Conservation (phyloP, 352 stramenopile species). For the Phytophthora sojae region DNA sequence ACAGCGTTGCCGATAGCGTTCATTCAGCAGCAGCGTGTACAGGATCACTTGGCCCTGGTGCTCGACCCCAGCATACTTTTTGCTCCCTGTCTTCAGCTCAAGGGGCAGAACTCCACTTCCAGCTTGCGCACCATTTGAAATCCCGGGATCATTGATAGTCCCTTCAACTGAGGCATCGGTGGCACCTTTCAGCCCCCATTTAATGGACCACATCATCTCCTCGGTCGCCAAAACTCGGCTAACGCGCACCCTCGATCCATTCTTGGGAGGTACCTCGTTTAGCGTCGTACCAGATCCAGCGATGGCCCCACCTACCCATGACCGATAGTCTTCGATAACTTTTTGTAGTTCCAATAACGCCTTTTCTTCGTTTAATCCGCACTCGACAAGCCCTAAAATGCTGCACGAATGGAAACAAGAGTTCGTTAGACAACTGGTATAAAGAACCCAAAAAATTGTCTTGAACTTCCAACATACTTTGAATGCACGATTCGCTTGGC, state of each 20-base stretch:
- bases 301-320: slow-evolving; percentile 52
- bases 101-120: slow-evolving; percentile 62
- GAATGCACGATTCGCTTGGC: slow-evolving; percentile 58
- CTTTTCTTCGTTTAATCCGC: slow-evolving; percentile 63
- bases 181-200: slow-evolving; percentile 85
- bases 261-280: slow-evolving; percentile 41
- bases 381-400: slow-evolving; percentile 75
- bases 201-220: slow-evolving; percentile 89
- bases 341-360: slow-evolving; percentile 63
- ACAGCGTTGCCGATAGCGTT: slow-evolving; percentile 74
- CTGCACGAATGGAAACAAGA: slow-evolving; percentile 34
- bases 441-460: too few relatives aligned
- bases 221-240: slow-evolving; percentile 71
- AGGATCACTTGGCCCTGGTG: slow-evolving; percentile 90
- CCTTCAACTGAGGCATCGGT: slow-evolving; percentile 78
- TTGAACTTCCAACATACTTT: slow-evolving; percentile 50
- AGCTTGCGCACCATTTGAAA: not conserved
- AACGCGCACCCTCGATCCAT: slow-evolving; percentile 44
- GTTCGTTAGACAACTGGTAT: slow-evolving; percentile 12
- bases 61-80: slow-evolving; percentile 56
- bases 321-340: slow-evolving; percentile 62
- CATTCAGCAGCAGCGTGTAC: slow-evolving; percentile 85
- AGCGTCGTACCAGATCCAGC: slow-evolving; percentile 39
- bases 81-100: slow-evolving; percentile 91
- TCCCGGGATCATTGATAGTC: slow-evolving; percentile 30